A percentile compares a stretch with the other conserved stretches of the same genome.
phyloP scores from a whole-genome alignment of 768 basidiomycete genomes.

The Boletellus ananas region DNA sequence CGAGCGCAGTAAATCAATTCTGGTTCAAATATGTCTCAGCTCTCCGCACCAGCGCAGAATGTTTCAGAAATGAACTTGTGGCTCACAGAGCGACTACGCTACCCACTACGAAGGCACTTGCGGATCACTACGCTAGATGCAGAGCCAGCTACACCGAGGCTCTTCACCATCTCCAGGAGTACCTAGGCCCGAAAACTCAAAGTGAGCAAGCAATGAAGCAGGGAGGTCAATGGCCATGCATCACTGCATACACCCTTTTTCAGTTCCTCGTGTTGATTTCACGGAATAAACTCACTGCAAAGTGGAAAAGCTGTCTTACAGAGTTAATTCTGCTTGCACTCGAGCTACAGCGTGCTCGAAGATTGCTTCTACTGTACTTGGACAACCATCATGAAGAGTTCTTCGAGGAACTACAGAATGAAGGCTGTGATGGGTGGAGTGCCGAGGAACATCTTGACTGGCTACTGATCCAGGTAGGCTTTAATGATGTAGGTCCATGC shows the following conservation, averaged over 20 bases:
- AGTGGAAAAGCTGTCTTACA: constrained; percentile 30
- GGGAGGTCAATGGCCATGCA: constrained; percentile 35
- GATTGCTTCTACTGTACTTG: background rate
- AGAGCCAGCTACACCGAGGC: background rate
- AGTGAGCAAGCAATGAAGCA: constrained; percentile 10
- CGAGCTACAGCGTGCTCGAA: constrained; percentile 24
- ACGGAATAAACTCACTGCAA: background rate
- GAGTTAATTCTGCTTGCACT: constrained; percentile 26
- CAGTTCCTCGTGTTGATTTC: constrained; percentile 24
- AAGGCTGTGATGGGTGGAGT: background rate
- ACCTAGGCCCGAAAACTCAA: constrained; percentile 11
- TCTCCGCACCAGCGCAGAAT: background rate
- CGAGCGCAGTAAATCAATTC: background rate
- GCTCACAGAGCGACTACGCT: background rate
- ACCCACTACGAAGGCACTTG: background rate
- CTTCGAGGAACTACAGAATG: background rate
- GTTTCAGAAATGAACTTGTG: background rate
- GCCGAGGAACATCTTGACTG: background rate
- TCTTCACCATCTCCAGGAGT: background rate
- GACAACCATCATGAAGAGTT: background rate
- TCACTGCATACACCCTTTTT: constrained; percentile 30
- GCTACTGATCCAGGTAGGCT: background rate
- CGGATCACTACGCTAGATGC: constrained; percentile 1
- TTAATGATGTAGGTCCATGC: too few relatives aligned
- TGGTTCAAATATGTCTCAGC: background rate